Percentiles rank a stretch among this genome's conserved stretches.
Evolutionary conservation across 2,329 filamentous ascomycete species (phyloP).

Genomic region (Didymella segeticola): DNA sequence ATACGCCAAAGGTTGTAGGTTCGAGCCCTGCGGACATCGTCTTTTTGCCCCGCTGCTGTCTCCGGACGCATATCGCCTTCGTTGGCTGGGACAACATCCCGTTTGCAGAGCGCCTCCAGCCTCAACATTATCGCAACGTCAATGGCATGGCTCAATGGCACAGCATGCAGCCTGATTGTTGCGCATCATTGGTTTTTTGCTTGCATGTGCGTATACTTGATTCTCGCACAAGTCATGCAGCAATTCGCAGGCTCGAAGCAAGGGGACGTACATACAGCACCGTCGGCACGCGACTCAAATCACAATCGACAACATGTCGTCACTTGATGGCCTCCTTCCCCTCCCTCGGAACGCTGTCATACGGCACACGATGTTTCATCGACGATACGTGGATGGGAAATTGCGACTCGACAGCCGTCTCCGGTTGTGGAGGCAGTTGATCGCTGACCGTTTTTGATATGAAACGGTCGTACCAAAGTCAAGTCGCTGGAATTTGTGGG

Average conservation of each 20-base stretch:
- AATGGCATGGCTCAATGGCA: background rate
- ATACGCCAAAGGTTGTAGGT: slow-evolving; percentile 34
- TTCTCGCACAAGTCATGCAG: background rate
- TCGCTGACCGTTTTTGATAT: slow-evolving; percentile 14
- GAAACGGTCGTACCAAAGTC: slow-evolving; percentile 20
- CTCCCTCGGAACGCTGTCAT: background rate
- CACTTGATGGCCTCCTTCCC: background rate
- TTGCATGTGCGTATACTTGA: background rate
- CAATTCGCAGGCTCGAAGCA: background rate
- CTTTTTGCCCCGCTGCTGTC: slow-evolving; percentile 4
- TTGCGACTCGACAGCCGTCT: slow-evolving; percentile 16
- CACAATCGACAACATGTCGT: slow-evolving; percentile 18
- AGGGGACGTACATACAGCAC: background rate
- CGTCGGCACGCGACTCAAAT: slow-evolving; percentile 9
- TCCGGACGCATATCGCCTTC: background rate
- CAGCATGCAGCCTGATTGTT: background rate
- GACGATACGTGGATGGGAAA: slow-evolving; percentile 12
- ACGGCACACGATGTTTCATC: slow-evolving; percentile 9
- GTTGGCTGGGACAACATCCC: background rate
- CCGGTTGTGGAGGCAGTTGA: background rate
- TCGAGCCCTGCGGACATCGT: slow-evolving; percentile 16
- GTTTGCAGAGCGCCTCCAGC: background rate
- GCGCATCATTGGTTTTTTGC: background rate
- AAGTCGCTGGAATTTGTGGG: slow-evolving; percentile 8
- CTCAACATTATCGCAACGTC: background rate